Conservation (phyloP, 148 eudicot species). For the Vaccinium vitisidaea region DNA sequence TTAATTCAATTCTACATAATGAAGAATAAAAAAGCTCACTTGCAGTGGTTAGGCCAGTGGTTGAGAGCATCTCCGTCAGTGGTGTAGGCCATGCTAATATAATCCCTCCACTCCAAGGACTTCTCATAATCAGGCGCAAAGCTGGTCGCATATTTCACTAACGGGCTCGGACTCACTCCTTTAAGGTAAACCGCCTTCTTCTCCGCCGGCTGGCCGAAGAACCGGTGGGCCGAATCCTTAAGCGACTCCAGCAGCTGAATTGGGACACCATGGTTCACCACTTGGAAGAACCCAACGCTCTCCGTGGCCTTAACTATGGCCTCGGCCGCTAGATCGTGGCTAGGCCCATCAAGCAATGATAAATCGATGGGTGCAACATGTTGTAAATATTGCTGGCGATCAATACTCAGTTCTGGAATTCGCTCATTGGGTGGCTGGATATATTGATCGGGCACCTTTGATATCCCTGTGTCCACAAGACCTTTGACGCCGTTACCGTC, state of each 20-base stretch:
- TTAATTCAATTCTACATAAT: no score
- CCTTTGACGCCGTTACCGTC: conserved; percentile 38
- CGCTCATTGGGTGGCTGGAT: conserved; percentile 30
- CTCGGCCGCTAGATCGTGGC: conserved; percentile 23
- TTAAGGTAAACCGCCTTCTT: conserved; percentile 29
- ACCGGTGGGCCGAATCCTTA: conserved; percentile 26
- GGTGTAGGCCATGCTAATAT: conserved; percentile 28
- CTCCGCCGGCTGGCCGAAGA: conserved; percentile 26
- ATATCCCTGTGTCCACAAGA: conserved; percentile 23
- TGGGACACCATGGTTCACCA: conserved; percentile 33
- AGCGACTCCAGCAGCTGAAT: conserved; percentile 22
- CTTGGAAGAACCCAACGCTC: conserved; percentile 37
- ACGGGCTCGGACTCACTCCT: conserved; percentile 28
- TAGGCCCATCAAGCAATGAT: conserved; percentile 25
- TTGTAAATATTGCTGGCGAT: not conserved
- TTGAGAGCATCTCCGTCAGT: conserved; percentile 26
- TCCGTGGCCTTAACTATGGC: conserved; percentile 27
- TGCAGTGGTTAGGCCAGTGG: conserved; percentile 36
- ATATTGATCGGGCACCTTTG: conserved; percentile 23
- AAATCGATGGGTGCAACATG: conserved; percentile 22
- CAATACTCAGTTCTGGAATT: not conserved
- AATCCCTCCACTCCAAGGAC: conserved; percentile 45
- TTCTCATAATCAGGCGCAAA: conserved; percentile 33
- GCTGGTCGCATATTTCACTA: conserved; percentile 35
- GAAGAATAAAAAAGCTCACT: not conserved